phyloP scores from a whole-genome alignment of 2,329 filamentous ascomycete species.

The Penicillium nordicum region DNA sequence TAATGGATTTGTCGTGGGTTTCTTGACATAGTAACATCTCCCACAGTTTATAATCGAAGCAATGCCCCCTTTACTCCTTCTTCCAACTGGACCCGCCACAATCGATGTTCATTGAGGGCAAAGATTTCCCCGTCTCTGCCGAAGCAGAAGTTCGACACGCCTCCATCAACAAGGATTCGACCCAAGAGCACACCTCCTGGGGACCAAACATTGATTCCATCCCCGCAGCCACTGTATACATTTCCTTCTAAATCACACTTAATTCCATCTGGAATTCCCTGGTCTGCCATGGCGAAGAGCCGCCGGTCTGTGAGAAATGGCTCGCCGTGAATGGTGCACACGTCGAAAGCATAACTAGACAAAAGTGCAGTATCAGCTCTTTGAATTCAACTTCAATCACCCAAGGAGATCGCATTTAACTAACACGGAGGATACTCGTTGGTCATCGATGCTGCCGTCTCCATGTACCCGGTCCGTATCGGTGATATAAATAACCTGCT shows the following conservation, averaged over 20 bases:
- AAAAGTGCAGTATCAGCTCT: neutral
- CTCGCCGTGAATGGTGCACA: neutral
- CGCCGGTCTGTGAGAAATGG: neutral
- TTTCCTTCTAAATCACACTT: neutral
- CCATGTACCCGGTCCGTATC: neutral
- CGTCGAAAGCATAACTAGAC: neutral
- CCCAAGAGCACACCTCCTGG: neutral
- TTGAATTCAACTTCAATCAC: neutral
- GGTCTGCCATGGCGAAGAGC: neutral
- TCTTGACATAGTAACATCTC: neutral
- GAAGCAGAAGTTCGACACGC: neutral
- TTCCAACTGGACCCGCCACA: neutral
- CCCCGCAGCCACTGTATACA: neutral
- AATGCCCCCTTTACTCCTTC: neutral
- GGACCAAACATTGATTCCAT: neutral
- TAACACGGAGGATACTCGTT: neutral
- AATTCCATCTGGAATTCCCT: neutral
- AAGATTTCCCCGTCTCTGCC: neutral
- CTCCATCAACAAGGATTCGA: neutral
- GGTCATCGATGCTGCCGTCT: neutral
- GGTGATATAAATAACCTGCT: neutral
- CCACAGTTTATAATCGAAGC: neutral
- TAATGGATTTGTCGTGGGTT: neutral
- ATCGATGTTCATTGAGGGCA: neutral
- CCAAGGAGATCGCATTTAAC: neutral